Base-by-base conservation (phyloP, 1,284 basidiomycete species). In the Tylopilus orsonianus region DNA sequence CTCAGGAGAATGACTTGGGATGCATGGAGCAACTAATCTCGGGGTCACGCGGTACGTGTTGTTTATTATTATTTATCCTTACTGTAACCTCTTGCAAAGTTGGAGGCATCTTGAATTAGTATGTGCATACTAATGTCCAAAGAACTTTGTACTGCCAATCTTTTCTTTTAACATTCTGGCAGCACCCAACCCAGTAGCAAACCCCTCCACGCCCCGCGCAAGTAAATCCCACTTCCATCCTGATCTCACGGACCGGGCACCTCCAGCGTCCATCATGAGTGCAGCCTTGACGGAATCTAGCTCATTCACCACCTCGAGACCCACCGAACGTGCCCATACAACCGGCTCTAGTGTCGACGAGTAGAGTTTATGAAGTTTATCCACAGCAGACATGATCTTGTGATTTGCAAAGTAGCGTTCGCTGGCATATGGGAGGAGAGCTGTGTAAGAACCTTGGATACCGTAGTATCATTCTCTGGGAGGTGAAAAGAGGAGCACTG, bases 261-360 rank as follows among this genome's bases (percentile, higher is more conserved):
- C 80, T 19, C 93, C 93, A 4, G 90, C 93, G 18, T 78, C 75
- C 60, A 84, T 77, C 90, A 97, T 93, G 22, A 97, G 68, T 1
- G 85, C 82, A 6, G 80, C 78, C 70, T 97, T 97, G 53, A 97
- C 59, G 0, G 80, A 73, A 52, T 89, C 87, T 18, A 96, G 69
- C 69, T 97, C 93, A 61, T 97, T 96, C 38, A 97, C 61, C 8
- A 96, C 82, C 60, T 97, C 93, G n/a, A 97, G 66, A 0, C 93
- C 94, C 8, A 87, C 81, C 0, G 87, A 88, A 41, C 94, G 81
- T 5, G 84, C 85, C 89, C 89, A 93, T 23, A 96, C 92, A 23
- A 95, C 60, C 2, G 87, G 81, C 8, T 75, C 75, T 14, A 75
- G 71, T 30, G 85, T 80, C 3, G 78, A 78, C 1, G 82, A 72